Conservation (phyloP, 2,329 filamentous ascomycete species). For the Anisogramma anomala region DNA sequence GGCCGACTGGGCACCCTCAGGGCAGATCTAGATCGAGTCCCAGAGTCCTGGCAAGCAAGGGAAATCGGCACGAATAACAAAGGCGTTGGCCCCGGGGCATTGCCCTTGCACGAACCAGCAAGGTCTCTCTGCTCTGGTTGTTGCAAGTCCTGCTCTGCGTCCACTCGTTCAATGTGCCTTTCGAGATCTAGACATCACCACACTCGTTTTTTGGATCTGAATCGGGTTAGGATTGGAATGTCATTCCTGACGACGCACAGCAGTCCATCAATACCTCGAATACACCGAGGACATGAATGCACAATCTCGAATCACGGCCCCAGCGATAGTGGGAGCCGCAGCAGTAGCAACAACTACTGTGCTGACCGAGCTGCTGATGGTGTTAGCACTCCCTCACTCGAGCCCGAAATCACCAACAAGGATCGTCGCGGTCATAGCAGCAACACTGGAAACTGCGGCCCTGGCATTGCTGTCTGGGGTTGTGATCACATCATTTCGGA, state of each 20-base stretch:
- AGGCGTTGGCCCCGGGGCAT: slow-evolving; percentile 4
- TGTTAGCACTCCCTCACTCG: slow-evolving; percentile 27
- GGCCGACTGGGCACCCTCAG: neutral
- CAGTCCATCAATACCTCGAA: slow-evolving; percentile 2
- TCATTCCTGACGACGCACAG: slow-evolving; percentile 9
- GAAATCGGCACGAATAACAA: slow-evolving; percentile 10
- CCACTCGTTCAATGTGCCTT: slow-evolving; percentile 11
- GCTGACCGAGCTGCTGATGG: slow-evolving; percentile 28
- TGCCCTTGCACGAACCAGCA: too few species aligned
- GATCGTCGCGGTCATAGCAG: slow-evolving; percentile 28
- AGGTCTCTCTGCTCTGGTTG: neutral
- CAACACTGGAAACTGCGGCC: slow-evolving; percentile 26
- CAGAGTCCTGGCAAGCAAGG: neutral
- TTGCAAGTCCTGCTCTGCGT: slow-evolving; percentile 12
- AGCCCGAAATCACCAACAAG: slow-evolving; percentile 22
- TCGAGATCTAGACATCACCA: slow-evolving; percentile 12
- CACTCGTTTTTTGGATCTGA: slow-evolving; percentile 2
- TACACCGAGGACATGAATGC: slow-evolving; percentile 1
- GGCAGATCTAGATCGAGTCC: slow-evolving; percentile 5
- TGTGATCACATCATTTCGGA: slow-evolving; percentile 19
- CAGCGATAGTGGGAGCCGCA: slow-evolving; percentile 26
- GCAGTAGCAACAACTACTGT: slow-evolving; percentile 29
- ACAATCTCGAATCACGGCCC: slow-evolving; percentile 18
- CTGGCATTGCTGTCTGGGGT: slow-evolving; percentile 26
- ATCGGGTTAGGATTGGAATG: too few species aligned